phyloP scores from a whole-genome alignment of 805 yeast species.

The Candida xyloterini region DNA sequence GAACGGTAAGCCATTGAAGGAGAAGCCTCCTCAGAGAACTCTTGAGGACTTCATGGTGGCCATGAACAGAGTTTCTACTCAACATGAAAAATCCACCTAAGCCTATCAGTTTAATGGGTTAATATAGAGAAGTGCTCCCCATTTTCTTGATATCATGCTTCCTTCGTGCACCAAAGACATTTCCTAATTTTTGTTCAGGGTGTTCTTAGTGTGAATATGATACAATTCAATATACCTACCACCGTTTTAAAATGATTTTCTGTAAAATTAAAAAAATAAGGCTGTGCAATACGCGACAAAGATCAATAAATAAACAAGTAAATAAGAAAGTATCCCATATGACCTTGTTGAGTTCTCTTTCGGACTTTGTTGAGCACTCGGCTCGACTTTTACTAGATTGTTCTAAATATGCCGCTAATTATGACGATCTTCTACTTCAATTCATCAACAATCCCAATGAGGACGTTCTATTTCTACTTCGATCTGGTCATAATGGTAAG shows the following conservation, averaged over 20 bases:
- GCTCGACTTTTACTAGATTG: background rate
- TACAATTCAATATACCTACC: slow-evolving; percentile 7
- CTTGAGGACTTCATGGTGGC: slow-evolving; percentile 81
- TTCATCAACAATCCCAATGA: background rate
- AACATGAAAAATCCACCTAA: slow-evolving; percentile 77
- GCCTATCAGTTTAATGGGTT: slow-evolving; percentile 11
- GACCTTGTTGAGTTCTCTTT: too few species aligned
- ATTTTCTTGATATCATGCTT: slow-evolving; percentile 9
- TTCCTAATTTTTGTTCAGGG: slow-evolving; percentile 10
- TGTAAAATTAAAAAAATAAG: too few species aligned
- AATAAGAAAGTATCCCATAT: too few species aligned
- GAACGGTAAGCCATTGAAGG: slow-evolving; percentile 73
- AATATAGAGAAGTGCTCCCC: slow-evolving; percentile 17
- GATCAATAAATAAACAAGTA: background rate
- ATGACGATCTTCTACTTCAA: background rate
- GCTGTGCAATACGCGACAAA: background rate
- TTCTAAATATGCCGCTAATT: background rate
- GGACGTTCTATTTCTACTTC: background rate
- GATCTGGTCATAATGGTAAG: slow-evolving; percentile 1
- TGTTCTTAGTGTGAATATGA: background rate
- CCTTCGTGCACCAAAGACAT: slow-evolving; percentile 14
- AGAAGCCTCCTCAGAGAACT: slow-evolving; percentile 59
- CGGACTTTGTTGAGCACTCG: background rate
- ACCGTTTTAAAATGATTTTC: background rate
- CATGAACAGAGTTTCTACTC: slow-evolving; percentile 87